Evolutionary conservation across 2,329 filamentous ascomycete species (phyloP).

Genomic region (Metarhizium guizhouense): DNA sequence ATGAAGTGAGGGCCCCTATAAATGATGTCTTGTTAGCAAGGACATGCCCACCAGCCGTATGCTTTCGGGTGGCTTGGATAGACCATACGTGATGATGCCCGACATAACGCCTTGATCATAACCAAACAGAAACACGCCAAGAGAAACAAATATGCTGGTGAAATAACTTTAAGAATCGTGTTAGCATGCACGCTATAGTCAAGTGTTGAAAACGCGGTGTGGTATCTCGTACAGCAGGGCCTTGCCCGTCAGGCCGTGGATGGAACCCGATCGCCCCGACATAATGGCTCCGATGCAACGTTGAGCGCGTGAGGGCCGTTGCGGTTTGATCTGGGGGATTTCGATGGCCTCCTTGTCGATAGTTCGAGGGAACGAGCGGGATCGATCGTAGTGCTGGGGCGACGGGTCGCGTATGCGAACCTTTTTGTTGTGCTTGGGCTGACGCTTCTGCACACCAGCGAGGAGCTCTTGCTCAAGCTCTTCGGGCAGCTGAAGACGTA

Average conservation of each 20-base stretch:
- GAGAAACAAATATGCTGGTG: slow-evolving; percentile 81
- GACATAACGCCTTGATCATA: slow-evolving; percentile 92
- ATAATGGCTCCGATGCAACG: slow-evolving; percentile 75
- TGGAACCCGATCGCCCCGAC: slow-evolving; percentile 66
- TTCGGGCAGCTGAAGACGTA: slow-evolving; percentile 59
- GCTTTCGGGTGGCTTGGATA: not conserved
- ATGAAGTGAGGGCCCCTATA: slow-evolving; percentile 75
- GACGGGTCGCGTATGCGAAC: slow-evolving; percentile 57
- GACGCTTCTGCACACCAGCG: slow-evolving; percentile 38
- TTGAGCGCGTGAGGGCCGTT: slow-evolving; percentile 56
- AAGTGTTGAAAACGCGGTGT: slow-evolving; percentile 3
- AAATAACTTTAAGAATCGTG: slow-evolving; percentile 59
- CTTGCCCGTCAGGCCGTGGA: slow-evolving; percentile 92
- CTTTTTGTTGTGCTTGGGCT: slow-evolving; percentile 42
- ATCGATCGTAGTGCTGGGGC: slow-evolving; percentile 27
- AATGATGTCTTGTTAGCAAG: not conserved
- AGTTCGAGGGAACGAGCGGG: slow-evolving; percentile 30
- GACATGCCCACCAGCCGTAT: slow-evolving; percentile 10
- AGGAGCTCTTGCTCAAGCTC: slow-evolving; percentile 56
- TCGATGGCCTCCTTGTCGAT: slow-evolving; percentile 70
- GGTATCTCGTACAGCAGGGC: slow-evolving; percentile 62
- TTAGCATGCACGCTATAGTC: not conserved
- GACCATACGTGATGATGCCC: slow-evolving; percentile 53
- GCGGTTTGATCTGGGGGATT: slow-evolving; percentile 60
- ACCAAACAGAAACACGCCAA: slow-evolving; percentile 82